Evolutionary conservation across 371 early-diverging fungal species (phyloP), one percentile per base, ranked within the genome.

Genomic region (Lichtheimia corymbifera): DNA sequence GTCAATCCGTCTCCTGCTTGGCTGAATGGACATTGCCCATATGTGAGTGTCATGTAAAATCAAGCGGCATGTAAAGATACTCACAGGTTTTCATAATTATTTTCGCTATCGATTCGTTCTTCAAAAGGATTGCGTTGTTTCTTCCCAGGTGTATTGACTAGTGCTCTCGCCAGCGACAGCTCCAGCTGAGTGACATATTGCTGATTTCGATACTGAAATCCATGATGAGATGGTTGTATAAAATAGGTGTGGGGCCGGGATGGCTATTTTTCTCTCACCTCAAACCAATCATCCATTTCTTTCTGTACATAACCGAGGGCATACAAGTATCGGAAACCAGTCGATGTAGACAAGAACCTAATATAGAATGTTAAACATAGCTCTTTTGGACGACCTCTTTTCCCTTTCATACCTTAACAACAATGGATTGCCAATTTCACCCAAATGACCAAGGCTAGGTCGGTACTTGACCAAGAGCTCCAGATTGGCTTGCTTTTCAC

Each of bases 221-320:
- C 18, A 18, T 47, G 0, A 6, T 47, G 20, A 47, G 18, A 47
- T n/a, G 15, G 51, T 35, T 35, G 45, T 28, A 51, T 9, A 20
- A 43, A 28, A 42, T 53, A 22, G 59, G 27, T 47, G n/a, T n/a
- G n/a, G n/a, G 1, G 6, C 27, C 11, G 4, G 30, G 7, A 20
- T 13, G 55, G 49, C 18, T 11, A 14, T 28, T 3, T 42, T 20
- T 3, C 42, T 20, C 68, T 47, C 74, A 91, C 95, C 80, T 88
- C 86, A 61, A 87, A 87, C 95, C 95, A 95, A 18, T 86, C 82
- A 49, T 88, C 86, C 85, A 93, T 87, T 70, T 95, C 92, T 30
- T 74, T 77, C 52, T 90, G 87, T 7, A 93, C 83, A 69, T 90
- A 93, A 13, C 85, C 89, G 18, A 85, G 67, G n/a, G 86, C 84